These are phyloP conservation scores for Cotoneaster glaucophyllus DNA, from an alignment of 306 rosid genomes.

Conservation along the genomic window DNA sequence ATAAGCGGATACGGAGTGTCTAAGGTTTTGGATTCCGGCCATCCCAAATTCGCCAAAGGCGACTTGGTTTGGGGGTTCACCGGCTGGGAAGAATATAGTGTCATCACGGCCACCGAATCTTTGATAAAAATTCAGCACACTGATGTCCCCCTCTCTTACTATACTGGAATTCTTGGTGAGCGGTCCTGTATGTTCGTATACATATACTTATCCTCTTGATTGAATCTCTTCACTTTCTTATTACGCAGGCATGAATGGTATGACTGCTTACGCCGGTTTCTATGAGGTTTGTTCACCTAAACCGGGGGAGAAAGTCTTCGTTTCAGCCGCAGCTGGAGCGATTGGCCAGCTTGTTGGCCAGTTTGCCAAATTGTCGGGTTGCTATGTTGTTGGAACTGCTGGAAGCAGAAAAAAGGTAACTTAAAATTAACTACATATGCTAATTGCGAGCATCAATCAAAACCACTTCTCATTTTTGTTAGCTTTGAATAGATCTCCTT, in stretches of 20 bases:
- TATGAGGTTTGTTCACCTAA: background rate
- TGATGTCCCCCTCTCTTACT: slow-evolving; percentile 55
- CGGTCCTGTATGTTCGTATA: background rate
- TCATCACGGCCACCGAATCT: slow-evolving; percentile 18
- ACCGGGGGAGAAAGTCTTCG: background rate
- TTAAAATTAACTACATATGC: background rate
- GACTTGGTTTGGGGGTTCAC: slow-evolving; percentile 54
- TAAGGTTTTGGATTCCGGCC: slow-evolving; percentile 45
- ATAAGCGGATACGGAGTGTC: slow-evolving; percentile 39
- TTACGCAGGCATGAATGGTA: background rate
- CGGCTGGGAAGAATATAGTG: slow-evolving; percentile 55
- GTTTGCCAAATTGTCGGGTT: background rate
- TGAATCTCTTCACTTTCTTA: background rate
- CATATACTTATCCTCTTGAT: background rate
- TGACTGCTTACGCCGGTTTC: background rate
- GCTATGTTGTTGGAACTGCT: slow-evolving; percentile 1
- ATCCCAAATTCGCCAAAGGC: slow-evolving; percentile 40
- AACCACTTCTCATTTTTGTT: background rate
- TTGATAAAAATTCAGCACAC: slow-evolving; percentile 42
- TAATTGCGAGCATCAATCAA: background rate
- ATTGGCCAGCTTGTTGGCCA: background rate
- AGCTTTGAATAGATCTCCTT: background rate
- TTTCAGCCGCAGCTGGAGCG: background rate
- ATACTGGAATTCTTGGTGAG: slow-evolving; percentile 60
- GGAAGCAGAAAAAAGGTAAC: background rate